Evolutionary conservation across 495 filamentous ascomycete genomes (phyloP), one percentile per base, ranked within the genome.

Genomic region (Penicillium nucicola): DNA sequence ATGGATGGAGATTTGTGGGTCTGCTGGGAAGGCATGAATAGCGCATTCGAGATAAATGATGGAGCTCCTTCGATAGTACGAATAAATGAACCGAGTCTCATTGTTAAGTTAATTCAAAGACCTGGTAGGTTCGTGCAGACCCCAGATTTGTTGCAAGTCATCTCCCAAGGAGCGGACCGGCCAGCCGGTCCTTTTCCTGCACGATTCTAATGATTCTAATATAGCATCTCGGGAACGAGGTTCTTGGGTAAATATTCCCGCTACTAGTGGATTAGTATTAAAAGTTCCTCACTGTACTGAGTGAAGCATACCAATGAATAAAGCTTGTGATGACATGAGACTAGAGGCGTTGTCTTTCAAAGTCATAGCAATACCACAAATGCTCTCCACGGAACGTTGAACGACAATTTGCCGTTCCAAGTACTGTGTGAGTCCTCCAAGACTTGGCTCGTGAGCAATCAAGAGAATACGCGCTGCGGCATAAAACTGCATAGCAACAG

Each of bases 281-380:
- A 8, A 28, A 8, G 1, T 28, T 28, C 10, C 25, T 28, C 1
- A 5, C 25, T 9, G 25, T 28, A 9, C 25, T 28, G 7, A 1
- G 12, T 28, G 10, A 7, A 10, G 46, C 48, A 15, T 48, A 57
- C 58, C 58, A 14, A 62, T 58, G 18, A 50, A 65, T 23, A 65
- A 22, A 36, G 55, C 56, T 45, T 65, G 62, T n/a, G 62, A 61
- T n/a, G 62, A 65, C 48, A 65, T 65, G 6, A 65, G 34, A 28
- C 55, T 48, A 6, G 62, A 65, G 20, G 52, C 37, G 20, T 48
- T 42, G 35, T 65, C 62, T 22, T 55, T 61, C 5, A 65, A 14
- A 1, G 45, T 53, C 48, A 57, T 55, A 14, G 55, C 62, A 46
- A 65, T 61, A 5, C 58, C 55, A 52, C 55, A 61, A 13, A 65